Evolutionary conservation across 2,329 filamentous ascomycete species (phyloP).

Genomic region (Chaetomium sp.): DNA sequence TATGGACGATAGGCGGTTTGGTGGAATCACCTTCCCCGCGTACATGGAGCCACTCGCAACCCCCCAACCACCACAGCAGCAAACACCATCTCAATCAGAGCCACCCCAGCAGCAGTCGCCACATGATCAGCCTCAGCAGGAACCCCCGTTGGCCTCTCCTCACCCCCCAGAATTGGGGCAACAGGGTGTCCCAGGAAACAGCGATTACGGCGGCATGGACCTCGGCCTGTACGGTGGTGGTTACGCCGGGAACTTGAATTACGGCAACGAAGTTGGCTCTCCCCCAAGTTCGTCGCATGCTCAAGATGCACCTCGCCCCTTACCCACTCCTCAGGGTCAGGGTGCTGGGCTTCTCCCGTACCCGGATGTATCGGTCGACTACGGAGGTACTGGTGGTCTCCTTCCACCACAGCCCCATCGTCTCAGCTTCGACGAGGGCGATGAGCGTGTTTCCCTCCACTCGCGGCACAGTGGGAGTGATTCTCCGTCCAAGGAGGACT

Average conservation of each 20-base stretch:
- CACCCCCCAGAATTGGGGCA: slow-evolving; percentile 46
- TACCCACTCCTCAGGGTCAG: slow-evolving; percentile 41
- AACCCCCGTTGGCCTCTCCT: slow-evolving; percentile 26
- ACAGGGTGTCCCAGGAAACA: slow-evolving; percentile 53
- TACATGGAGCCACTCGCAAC: slow-evolving; percentile 34
- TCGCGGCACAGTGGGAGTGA: slow-evolving; percentile 55
- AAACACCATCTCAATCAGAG: not conserved
- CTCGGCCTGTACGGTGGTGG: slow-evolving; percentile 69
- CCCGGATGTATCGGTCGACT: slow-evolving; percentile 68
- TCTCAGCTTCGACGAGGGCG: slow-evolving; percentile 87
- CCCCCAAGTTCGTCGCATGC: slow-evolving; percentile 34
- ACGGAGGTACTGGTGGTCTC: slow-evolving; percentile 82
- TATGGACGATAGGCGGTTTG: slow-evolving; percentile 62
- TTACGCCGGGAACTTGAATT: slow-evolving; percentile 48
- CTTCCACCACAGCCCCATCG: slow-evolving; percentile 67
- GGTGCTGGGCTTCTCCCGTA: slow-evolving; percentile 38
- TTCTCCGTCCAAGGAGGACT: slow-evolving; percentile 63
- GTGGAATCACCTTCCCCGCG: slow-evolving; percentile 46
- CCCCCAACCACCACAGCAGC: not conserved
- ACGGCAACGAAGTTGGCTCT: slow-evolving; percentile 43
- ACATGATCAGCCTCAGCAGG: not conserved
- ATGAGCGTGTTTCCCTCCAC: slow-evolving; percentile 61
- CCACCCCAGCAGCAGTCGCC: slow-evolving; percentile 7
- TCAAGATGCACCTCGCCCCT: slow-evolving; percentile 40
- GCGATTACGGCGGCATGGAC: slow-evolving; percentile 66